phyloP scores from a whole-genome alignment of 2,329 filamentous ascomycete genomes.

The Nothopassalora personata region DNA sequence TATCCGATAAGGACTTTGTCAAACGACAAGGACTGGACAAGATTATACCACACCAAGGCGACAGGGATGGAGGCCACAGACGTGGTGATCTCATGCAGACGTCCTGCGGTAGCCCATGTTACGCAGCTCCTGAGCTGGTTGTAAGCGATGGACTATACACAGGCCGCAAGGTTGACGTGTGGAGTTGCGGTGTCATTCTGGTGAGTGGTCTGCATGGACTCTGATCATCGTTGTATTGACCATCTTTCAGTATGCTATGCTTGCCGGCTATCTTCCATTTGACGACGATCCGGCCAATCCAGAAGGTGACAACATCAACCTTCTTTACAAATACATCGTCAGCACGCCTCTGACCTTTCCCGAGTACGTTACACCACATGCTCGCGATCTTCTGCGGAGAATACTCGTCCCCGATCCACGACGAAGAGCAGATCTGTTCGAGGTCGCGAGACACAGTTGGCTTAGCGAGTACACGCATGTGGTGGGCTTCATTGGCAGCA shows the following conservation, averaged over 20 bases:
- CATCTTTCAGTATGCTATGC: conserved; percentile 81
- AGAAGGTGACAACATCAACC: conserved; percentile 97
- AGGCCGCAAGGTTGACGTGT: conserved; percentile 95
- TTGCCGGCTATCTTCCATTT: conserved; percentile 94
- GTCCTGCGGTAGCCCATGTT: conserved; percentile 95
- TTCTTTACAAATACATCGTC: conserved; percentile 98
- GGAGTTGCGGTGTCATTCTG: conserved; percentile 98
- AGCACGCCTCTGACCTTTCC: conserved; percentile 95
- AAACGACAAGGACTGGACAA: conserved; percentile 81
- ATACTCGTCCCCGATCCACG: conserved; percentile 94
- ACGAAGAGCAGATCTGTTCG: conserved; percentile 91
- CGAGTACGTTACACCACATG: conserved; percentile 97
- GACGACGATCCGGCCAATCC: conserved; percentile 98
- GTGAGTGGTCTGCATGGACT: conserved; percentile 52
- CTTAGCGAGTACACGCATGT: conserved; percentile 94
- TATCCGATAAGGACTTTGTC: conserved; percentile 82
- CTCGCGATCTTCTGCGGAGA: conserved; percentile 81
- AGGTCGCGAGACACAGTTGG: conserved; percentile 97
- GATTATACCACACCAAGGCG: conserved; percentile 57
- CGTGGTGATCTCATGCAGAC: conserved; percentile 98
- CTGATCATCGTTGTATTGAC: conserved; percentile 7
- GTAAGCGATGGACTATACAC: conserved; percentile 97
- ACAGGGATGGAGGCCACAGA: conserved; percentile 49
- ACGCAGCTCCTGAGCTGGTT: conserved; percentile 92
- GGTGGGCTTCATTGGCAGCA: conserved; percentile 94